Evolutionary conservation across 805 yeast species (phyloP).

Genomic region (Yamadazyma paraphyllophila): DNA sequence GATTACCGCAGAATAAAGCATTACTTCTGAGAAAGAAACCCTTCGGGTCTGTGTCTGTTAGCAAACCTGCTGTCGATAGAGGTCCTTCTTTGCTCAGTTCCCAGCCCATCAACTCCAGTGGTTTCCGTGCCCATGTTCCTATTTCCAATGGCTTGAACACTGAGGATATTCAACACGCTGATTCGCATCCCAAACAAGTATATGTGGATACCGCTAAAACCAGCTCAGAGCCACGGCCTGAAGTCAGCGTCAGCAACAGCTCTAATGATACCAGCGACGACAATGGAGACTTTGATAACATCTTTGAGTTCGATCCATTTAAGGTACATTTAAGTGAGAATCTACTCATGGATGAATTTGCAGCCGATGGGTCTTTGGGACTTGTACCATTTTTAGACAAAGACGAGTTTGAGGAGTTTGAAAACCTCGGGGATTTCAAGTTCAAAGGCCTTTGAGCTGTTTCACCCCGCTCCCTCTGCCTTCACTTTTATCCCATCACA

Average conservation of each 20-base stretch:
- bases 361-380: conserved; percentile 82
- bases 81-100: conserved; percentile 15
- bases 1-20: conserved; percentile 40
- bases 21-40: conserved; percentile 16
- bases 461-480: too few relatives aligned
- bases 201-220: too few relatives aligned
- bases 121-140: background rate
- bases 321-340: conserved; percentile 29
- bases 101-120: background rate
- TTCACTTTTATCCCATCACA: too few relatives aligned
- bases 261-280: conserved; percentile 6
- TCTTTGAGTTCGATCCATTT: conserved; percentile 40
- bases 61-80: conserved; percentile 24
- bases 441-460: background rate
- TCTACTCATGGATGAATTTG: conserved; percentile 49
- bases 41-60: conserved; percentile 18
- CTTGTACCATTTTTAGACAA: conserved; percentile 57
- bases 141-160: background rate
- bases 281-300: conserved; percentile 12
- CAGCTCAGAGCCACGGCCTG: too few relatives aligned
- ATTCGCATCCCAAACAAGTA: too few relatives aligned
- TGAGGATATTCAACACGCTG: background rate
- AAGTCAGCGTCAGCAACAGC: background rate
- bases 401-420: conserved; percentile 7
- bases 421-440: conserved; percentile 1